Evolutionary conservation across 202 grass and related monocot species (phyloP).

Genomic region (Eragrostis tef): DNA sequence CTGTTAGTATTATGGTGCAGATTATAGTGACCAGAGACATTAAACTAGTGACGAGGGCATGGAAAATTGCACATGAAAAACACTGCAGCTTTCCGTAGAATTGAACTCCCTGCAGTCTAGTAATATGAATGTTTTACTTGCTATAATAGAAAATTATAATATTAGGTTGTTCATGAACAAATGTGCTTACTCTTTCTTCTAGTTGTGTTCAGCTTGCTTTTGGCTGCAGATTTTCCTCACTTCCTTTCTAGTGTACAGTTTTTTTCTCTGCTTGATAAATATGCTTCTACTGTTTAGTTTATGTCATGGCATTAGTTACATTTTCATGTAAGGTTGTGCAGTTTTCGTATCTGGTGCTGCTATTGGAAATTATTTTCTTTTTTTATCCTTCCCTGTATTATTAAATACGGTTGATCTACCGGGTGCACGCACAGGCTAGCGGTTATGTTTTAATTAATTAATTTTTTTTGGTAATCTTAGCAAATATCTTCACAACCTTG

Average conservation of each 20-base stretch:
- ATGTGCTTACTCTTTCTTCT: slow-evolving; percentile 21
- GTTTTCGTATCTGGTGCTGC: slow-evolving; percentile 30
- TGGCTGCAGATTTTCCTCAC: neutral
- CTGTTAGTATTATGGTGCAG: slow-evolving; percentile 9
- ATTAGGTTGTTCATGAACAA: slow-evolving; percentile 18
- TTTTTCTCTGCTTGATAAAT: slow-evolving; percentile 26
- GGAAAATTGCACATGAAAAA: slow-evolving; percentile 18
- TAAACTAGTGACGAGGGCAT: neutral
- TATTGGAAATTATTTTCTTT: slow-evolving; percentile 16
- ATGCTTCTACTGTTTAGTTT: neutral
- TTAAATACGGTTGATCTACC: slow-evolving; percentile 13
- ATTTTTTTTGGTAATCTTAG: slow-evolving; percentile 25
- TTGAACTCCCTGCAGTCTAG: slow-evolving; percentile 15
- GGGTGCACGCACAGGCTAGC: slow-evolving; percentile 14
- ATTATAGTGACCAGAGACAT: slow-evolving; percentile 28
- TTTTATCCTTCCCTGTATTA: neutral
- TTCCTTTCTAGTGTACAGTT: slow-evolving; percentile 14
- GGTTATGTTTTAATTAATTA: slow-evolving; percentile 27
- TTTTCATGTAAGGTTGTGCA: slow-evolving; percentile 24
- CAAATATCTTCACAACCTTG: slow-evolving; percentile 27
- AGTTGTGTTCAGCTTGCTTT: slow-evolving; percentile 26
- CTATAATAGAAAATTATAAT: neutral
- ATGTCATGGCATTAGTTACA: slow-evolving; percentile 31
- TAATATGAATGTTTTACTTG: neutral
- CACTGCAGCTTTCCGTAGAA: slow-evolving; percentile 9